These are phyloP conservation scores for Melanopsichium pennsylvanicum DNA, from an alignment of 1,284 basidiomycete species.

Conservation along the genomic window DNA sequence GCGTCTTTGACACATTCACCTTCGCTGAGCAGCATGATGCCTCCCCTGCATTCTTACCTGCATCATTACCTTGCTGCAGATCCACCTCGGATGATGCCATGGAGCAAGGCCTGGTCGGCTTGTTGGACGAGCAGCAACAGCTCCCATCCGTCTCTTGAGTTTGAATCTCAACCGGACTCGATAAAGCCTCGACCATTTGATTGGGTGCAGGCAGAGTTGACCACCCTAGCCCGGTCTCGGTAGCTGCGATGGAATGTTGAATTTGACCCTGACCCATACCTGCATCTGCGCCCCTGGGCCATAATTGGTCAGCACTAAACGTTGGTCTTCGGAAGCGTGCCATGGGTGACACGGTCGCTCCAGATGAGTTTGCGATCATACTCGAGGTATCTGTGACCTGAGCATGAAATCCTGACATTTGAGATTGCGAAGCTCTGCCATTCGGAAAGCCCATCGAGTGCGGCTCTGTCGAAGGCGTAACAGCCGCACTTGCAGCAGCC, in stretches of 20 bases:
- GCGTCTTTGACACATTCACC: neutral
- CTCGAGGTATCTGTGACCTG: neutral
- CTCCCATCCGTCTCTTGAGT: neutral
- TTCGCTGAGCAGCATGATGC: conserved; percentile 22
- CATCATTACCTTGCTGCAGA: neutral
- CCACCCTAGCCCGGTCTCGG: conserved; percentile 39
- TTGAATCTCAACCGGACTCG: conserved; percentile 9
- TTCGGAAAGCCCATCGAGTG: conserved; percentile 7
- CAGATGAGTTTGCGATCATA: neutral
- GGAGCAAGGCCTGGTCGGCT: neutral
- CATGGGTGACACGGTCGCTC: neutral
- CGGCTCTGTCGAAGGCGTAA: conserved; percentile 15
- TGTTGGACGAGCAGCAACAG: conserved; percentile 32
- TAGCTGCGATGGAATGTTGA: conserved; percentile 34
- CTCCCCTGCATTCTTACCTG: neutral
- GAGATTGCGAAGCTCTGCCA: neutral
- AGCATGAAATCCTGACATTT: neutral
- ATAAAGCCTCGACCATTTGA: neutral
- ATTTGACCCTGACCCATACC: conserved; percentile 51
- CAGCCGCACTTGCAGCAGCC: conserved; percentile 10
- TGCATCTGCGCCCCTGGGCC: conserved; percentile 37
- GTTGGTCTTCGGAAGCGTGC: conserved; percentile 10
- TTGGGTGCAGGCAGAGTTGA: conserved; percentile 24
- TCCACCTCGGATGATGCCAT: neutral
- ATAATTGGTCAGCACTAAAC: conserved; percentile 20